phyloP scores from a whole-genome alignment of 2,329 filamentous ascomycete genomes.

The Hypomyces perniciosus region DNA sequence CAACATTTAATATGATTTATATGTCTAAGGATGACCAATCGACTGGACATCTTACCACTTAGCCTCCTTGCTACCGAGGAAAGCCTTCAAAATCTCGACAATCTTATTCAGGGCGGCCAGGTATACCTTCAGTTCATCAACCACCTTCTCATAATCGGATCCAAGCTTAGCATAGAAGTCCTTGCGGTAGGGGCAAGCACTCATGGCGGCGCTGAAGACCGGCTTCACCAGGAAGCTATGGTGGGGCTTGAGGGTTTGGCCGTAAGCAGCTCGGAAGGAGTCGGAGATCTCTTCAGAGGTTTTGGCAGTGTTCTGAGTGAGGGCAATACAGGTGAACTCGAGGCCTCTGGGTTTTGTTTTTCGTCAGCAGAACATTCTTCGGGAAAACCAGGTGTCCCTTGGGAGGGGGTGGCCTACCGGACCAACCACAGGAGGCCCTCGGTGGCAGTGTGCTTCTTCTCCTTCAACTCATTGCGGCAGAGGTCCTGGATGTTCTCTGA shows the following conservation, averaged over 20 bases:
- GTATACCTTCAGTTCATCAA: conserved; percentile 61
- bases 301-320: conserved; percentile 69
- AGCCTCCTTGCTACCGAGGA: conserved; percentile 49
- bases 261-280: conserved; percentile 85
- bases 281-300: conserved; percentile 67
- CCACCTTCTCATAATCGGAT: conserved; percentile 56
- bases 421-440: conserved; percentile 89
- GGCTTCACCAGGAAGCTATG: conserved; percentile 88
- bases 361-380: neutral
- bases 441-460: conserved; percentile 80
- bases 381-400: neutral
- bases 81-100: conserved; percentile 66
- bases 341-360: conserved; percentile 58
- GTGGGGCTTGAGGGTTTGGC: conserved; percentile 80
- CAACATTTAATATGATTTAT: neutral
- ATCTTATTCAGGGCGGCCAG: conserved; percentile 71
- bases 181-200: conserved; percentile 84
- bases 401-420: conserved; percentile 51
- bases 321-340: conserved; percentile 84
- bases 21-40: neutral
- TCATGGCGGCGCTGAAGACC: conserved; percentile 89
- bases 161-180: conserved; percentile 91
- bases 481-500: conserved; percentile 84
- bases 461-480: conserved; percentile 78
- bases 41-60: conserved; percentile 42